A percentile compares a stretch with the other conserved stretches of the same genome.
Conservation (phyloP, 2,329 filamentous ascomycete genomes). For the Didymella arachidicola region DNA sequence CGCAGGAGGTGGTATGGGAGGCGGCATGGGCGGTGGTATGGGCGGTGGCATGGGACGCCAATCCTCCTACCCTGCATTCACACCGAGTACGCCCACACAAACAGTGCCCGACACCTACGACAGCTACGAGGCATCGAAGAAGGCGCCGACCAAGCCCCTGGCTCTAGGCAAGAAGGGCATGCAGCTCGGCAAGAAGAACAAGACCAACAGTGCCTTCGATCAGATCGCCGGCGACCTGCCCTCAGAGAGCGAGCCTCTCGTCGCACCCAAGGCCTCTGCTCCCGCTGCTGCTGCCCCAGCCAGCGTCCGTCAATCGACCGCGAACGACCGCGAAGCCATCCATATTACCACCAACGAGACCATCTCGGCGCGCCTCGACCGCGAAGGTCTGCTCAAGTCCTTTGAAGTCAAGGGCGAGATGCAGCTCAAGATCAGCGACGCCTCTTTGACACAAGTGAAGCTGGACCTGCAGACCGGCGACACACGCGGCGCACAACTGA, state of each 20-base stretch:
- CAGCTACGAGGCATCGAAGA: conserved; percentile 97
- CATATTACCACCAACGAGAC: conserved; percentile 87
- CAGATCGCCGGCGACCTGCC: conserved; percentile 91
- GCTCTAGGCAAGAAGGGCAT: conserved; percentile 94
- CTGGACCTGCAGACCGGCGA: conserved; percentile 78
- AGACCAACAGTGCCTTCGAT: conserved; percentile 97
- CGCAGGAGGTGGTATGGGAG: conserved; percentile 49
- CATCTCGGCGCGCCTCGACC: conserved; percentile 87
- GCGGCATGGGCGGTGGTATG: conserved; percentile 32
- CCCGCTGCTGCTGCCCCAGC: conserved; percentile 61
- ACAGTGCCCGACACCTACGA: conserved; percentile 82
- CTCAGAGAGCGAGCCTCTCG: conserved; percentile 82
- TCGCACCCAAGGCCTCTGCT: conserved; percentile 63
- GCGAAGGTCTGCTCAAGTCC: conserved; percentile 85
- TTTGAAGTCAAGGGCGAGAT: conserved; percentile 92
- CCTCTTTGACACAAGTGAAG: conserved; percentile 89
- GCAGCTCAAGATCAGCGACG: conserved; percentile 87
- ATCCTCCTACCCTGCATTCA: conserved; percentile 88
- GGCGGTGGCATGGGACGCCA: conserved; percentile 67
- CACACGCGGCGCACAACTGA: conserved; percentile 86
- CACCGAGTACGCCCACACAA: conserved; percentile 75
- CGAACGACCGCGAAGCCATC: conserved; percentile 81
- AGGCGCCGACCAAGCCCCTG: conserved; percentile 78
- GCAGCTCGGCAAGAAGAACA: conserved; percentile 98
- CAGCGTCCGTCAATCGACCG: conserved; percentile 68